Evolutionary conservation across 139 green algal genomes (phyloP), one percentile per base, ranked within the genome.

Genomic region (Auxenochlorella protothecoides): DNA sequence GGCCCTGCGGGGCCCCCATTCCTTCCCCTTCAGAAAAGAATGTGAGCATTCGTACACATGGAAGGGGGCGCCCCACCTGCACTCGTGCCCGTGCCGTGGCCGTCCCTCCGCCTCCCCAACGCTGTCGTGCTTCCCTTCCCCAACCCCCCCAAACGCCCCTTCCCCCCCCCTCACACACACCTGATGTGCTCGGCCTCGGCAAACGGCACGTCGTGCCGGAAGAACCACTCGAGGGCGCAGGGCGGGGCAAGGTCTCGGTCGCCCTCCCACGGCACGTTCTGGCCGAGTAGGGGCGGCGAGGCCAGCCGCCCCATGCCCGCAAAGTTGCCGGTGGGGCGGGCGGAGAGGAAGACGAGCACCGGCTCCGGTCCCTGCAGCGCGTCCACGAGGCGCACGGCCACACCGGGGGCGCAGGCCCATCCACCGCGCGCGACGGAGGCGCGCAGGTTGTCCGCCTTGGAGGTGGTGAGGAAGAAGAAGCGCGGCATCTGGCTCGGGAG

Each of bases 141-240:
- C 63, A 53, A 55, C 66, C 44, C 44, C 44, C 12, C 51, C 10
- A 55, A 7, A 63, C 54, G 10, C 6, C 68, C 55, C 3, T 0
- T 12, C 5, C 6, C 64, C 55, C 65, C 27, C 27, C 27, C 27
- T 2, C 27, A 44, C 27, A 44, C 27, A 44, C 27, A 76, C 72
- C 68, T 68, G 13, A 76, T 65, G 64, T 76, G 72, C 55, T 76
- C 65, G 5, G 65, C 56, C 4, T 76, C 57, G 3, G 27, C 15
- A 54, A 71, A 71, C 6, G 56, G 56, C 64, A 76, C 44, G 13
- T 76, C 65, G 2, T 5, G 54, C 4, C 72, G 64, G 6, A 57
- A 15, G 44, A 71, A 16, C 72, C 66, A 72, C 4, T 71, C 72
- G 4, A 76, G 12, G 8, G 10, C 51, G 72, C 27, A 67, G 63